These are phyloP conservation scores for Cutaneotrichosporon sp. DNA, from an alignment of 1,284 basidiomycete genomes.

Conservation along the genomic window DNA sequence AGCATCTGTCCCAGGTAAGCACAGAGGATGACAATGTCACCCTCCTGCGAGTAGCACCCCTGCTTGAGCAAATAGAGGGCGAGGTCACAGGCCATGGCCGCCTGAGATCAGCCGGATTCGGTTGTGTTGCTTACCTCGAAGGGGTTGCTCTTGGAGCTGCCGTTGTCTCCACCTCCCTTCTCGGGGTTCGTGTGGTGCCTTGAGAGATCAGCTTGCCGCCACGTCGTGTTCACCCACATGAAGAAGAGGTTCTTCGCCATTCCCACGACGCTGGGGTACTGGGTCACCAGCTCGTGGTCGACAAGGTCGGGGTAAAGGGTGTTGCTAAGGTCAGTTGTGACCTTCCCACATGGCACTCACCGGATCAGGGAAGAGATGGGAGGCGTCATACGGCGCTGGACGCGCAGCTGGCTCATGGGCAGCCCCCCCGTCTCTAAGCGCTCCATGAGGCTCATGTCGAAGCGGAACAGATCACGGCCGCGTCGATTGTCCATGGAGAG, in stretches of 20 bases:
- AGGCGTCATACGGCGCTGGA: conserved; percentile 59
- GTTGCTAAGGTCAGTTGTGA: conserved; percentile 51
- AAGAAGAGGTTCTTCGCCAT: conserved; percentile 64
- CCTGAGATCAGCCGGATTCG: conserved; percentile 53
- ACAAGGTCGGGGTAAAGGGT: conserved; percentile 63
- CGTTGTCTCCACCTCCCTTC: conserved; percentile 60
- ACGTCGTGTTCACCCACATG: conserved; percentile 37
- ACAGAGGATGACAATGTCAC: conserved; percentile 68
- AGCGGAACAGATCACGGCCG: conserved; percentile 59
- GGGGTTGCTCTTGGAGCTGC: conserved; percentile 64
- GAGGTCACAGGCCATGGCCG: conserved; percentile 67
- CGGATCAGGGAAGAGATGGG: conserved; percentile 58
- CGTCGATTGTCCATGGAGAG: conserved; percentile 61
- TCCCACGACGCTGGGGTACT: conserved; percentile 62
- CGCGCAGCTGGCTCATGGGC: conserved; percentile 58
- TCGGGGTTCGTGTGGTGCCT: conserved; percentile 60
- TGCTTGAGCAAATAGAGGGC: conserved; percentile 66
- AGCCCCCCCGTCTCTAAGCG: conserved; percentile 59
- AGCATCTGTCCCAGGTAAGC: conserved; percentile 58
- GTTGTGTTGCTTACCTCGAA: conserved; percentile 61
- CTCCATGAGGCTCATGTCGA: conserved; percentile 67
- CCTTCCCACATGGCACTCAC: conserved; percentile 23
- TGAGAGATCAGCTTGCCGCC: background rate
- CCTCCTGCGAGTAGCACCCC: conserved; percentile 62
- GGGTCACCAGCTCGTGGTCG: conserved; percentile 60